Conservation (phyloP, 2,329 filamentous ascomycete genomes). For the Dothideomycetidae sp. region DNA sequence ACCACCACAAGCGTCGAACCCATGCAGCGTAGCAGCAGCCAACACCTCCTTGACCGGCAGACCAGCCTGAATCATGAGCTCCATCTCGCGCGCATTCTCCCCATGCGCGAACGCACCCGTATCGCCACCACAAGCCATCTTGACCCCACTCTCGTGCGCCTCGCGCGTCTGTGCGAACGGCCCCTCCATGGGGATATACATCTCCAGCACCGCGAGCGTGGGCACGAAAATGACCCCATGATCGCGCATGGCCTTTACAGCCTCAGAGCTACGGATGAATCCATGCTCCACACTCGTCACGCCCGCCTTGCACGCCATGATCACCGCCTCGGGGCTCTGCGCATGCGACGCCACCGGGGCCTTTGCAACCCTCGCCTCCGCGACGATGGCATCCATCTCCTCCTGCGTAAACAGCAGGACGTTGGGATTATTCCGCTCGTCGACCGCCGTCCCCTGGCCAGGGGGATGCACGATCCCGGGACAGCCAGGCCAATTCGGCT, state of each 20-base stretch:
- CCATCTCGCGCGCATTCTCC: slow-evolving; percentile 38
- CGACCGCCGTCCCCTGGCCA: background rate
- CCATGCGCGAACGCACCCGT: slow-evolving; percentile 42
- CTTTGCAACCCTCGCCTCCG: slow-evolving; percentile 16
- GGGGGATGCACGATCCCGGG: slow-evolving; percentile 16
- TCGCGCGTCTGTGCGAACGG: slow-evolving; percentile 25
- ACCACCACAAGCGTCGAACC: slow-evolving; percentile 42
- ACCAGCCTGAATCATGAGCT: slow-evolving; percentile 39
- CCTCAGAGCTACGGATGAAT: slow-evolving; percentile 19
- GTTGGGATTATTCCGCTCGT: slow-evolving; percentile 17
- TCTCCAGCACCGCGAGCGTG: slow-evolving; percentile 35
- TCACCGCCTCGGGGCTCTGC: slow-evolving; percentile 17
- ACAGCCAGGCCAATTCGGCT: slow-evolving; percentile 17
- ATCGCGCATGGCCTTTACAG: slow-evolving; percentile 32
- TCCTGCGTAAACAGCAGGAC: slow-evolving; percentile 16
- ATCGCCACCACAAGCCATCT: slow-evolving; percentile 39
- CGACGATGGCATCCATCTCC: slow-evolving; percentile 21
- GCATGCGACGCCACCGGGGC: slow-evolving; percentile 21
- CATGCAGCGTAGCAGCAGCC: slow-evolving; percentile 36
- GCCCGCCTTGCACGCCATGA: slow-evolving; percentile 20
- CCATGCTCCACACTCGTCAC: slow-evolving; percentile 23
- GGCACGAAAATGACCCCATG: slow-evolving; percentile 38
- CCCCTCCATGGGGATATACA: slow-evolving; percentile 17
- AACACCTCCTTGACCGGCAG: slow-evolving; percentile 37
- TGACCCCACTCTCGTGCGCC: slow-evolving; percentile 35